Evolutionary conservation across 2,329 filamentous ascomycete species (phyloP).

Genomic region (Chaetomium globosum): DNA sequence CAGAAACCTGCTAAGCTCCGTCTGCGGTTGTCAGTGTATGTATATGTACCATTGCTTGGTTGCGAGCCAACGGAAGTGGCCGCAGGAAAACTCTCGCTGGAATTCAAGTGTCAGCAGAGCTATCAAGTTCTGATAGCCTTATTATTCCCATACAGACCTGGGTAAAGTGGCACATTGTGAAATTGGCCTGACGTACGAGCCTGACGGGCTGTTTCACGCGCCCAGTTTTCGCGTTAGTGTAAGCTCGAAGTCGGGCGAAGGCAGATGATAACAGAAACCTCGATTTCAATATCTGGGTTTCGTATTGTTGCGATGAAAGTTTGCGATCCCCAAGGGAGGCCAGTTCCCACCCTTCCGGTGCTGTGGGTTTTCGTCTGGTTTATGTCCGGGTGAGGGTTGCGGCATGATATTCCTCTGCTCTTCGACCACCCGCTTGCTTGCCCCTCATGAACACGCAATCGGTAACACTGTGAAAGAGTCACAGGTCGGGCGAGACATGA

Average conservation of each 20-base stretch:
- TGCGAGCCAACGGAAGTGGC: constrained; percentile 19
- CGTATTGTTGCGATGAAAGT: background rate
- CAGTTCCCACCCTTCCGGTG: background rate
- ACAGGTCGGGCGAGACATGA: constrained; percentile 10
- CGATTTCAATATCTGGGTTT: too few relatives aligned
- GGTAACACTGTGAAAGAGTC: background rate
- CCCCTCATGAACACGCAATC: background rate
- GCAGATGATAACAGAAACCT: background rate
- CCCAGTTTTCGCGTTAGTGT: background rate
- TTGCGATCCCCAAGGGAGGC: background rate
- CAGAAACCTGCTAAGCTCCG: background rate
- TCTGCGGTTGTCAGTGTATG: background rate
- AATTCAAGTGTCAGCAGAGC: background rate
- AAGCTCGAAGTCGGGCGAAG: background rate
- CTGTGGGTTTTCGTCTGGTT: background rate
- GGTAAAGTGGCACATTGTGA: constrained; percentile 16
- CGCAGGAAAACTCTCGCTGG: constrained; percentile 22
- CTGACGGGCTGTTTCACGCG: background rate
- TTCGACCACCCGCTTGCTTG: background rate
- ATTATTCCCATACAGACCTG: constrained; percentile 4
- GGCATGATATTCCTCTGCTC: background rate
- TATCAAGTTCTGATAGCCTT: background rate
- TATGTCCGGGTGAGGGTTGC: background rate
- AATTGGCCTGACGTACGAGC: background rate
- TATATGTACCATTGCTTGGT: constrained; percentile 16